These are phyloP conservation scores for Hypoxylon sp. DNA, from an alignment of 2,329 filamentous ascomycete genomes.

Conservation along the genomic window DNA sequence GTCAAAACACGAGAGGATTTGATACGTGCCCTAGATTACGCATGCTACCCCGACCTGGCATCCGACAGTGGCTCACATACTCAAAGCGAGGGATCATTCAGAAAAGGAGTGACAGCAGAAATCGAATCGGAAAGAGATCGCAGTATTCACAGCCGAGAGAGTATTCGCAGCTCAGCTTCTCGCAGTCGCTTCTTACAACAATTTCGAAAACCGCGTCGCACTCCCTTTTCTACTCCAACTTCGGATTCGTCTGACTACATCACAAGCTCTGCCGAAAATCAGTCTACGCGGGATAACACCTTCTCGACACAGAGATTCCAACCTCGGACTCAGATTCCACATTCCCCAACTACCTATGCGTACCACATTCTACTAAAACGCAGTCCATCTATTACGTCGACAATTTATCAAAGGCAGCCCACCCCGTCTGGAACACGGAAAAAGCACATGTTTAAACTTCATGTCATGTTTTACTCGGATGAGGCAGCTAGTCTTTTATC, in stretches of 20 bases:
- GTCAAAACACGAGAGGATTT: conserved; percentile 64
- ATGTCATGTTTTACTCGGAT: conserved; percentile 60
- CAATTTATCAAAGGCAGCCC: conserved; percentile 19
- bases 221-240: conserved; percentile 6
- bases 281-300: conserved; percentile 20
- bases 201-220: conserved; percentile 14
- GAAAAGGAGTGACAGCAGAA: conserved; percentile 8
- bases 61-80: conserved; percentile 42
- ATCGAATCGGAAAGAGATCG: conserved; percentile 16
- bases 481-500: conserved; percentile 62
- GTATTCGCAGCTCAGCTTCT: conserved; percentile 18
- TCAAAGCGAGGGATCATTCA: conserved; percentile 24
- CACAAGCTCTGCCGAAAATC: neutral
- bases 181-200: conserved; percentile 28
- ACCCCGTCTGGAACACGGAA: conserved; percentile 42
- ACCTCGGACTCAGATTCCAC: conserved; percentile 23
- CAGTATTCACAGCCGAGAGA: conserved; percentile 25
- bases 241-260: conserved; percentile 15
- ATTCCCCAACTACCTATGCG: conserved; percentile 46
- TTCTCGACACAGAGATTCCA: conserved; percentile 31
- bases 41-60: conserved; percentile 51
- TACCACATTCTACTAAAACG: conserved; percentile 25
- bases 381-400: conserved; percentile 4
- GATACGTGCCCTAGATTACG: conserved; percentile 60
- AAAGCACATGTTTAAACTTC: conserved; percentile 37